These are phyloP conservation scores for Urtica urens DNA, from an alignment of 306 rosid genomes.

Conservation along the genomic window DNA sequence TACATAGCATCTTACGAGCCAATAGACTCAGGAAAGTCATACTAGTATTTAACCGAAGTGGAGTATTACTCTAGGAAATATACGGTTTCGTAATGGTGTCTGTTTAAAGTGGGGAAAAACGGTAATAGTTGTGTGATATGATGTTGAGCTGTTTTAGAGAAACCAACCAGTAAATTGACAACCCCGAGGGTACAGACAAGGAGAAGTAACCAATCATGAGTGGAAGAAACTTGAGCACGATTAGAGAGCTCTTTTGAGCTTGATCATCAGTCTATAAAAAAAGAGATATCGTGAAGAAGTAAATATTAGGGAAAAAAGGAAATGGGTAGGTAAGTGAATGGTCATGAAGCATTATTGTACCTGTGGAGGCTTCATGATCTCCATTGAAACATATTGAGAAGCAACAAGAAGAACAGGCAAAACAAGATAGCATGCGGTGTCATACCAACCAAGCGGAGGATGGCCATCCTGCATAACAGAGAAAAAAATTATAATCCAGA, in stretches of 20 bases:
- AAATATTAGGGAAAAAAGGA: conserved; percentile 5
- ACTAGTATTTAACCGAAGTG: too few species aligned
- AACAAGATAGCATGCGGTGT: conserved; percentile 87
- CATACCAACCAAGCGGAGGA: conserved; percentile 95
- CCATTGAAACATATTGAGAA: conserved; percentile 89
- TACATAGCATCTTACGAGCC: too few species aligned
- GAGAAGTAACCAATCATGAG: conserved; percentile 99
- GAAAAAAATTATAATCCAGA: conserved; percentile 4
- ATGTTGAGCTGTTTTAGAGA: too few species aligned
- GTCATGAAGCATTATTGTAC: conserved; percentile 24
- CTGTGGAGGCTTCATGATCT: conserved; percentile 98
- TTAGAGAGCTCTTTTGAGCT: conserved; percentile 76
- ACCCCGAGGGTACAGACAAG: conserved; percentile 92
- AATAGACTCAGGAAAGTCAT: too few species aligned
- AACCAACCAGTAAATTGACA: conserved; percentile 97
- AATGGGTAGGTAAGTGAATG: conserved; percentile 11
- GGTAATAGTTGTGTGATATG: too few species aligned
- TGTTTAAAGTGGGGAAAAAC: too few species aligned
- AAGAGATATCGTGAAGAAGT: conserved; percentile 19
- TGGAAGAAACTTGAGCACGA: conserved; percentile 92
- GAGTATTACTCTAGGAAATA: too few species aligned
- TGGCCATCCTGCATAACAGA: conserved; percentile 76
- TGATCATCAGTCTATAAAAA: conserved; percentile 88
- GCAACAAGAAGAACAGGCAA: conserved; percentile 81
- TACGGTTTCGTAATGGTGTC: too few species aligned